phyloP scores from a whole-genome alignment of 495 filamentous ascomycete species.

The Penicillium samsonianum region DNA sequence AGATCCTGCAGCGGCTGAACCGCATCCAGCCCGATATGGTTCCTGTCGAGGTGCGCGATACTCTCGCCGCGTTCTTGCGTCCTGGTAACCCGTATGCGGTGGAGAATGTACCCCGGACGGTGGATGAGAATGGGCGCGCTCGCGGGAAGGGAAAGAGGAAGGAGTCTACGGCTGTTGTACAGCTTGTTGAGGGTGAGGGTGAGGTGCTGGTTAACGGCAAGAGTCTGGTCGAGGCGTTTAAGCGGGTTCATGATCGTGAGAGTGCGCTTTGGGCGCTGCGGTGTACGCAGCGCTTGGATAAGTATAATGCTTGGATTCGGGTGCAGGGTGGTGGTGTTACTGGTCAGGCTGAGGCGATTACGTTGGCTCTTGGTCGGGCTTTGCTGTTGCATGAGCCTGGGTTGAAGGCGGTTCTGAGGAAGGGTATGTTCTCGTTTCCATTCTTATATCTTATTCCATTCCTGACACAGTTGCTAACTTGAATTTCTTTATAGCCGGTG shows the following conservation, averaged over 20 bases:
- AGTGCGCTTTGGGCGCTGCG: constrained; percentile 90
- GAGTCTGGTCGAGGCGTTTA: constrained; percentile 73
- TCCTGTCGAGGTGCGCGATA: constrained; percentile 63
- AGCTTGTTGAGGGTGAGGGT: constrained; percentile 86
- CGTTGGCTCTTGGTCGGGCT: constrained; percentile 86
- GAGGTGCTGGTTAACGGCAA: constrained; percentile 89
- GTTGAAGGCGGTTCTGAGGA: constrained; percentile 81
- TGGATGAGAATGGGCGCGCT: constrained; percentile 76
- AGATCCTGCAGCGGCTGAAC: constrained; percentile 77
- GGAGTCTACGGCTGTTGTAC: constrained; percentile 77
- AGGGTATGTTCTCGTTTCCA: constrained; percentile 65
- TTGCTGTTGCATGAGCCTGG: constrained; percentile 86
- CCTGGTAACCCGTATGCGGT: constrained; percentile 70
- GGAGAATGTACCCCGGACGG: constrained; percentile 50
- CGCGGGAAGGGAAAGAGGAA: constrained; percentile 83
- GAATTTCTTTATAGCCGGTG: constrained; percentile 65
- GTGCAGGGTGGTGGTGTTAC: constrained; percentile 86
- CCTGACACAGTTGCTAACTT: constrained; percentile 25
- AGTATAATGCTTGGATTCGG: constrained; percentile 93
- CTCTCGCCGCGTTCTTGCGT: constrained; percentile 70
- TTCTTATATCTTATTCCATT: constrained; percentile 8
- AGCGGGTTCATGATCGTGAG: constrained; percentile 88
- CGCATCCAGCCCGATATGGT: constrained; percentile 79
- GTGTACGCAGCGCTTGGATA: constrained; percentile 79
- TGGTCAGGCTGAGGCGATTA: constrained; percentile 93